phyloP scores from a whole-genome alignment of 2,329 filamentous ascomycete genomes.

The Xylariaceae sp. region DNA sequence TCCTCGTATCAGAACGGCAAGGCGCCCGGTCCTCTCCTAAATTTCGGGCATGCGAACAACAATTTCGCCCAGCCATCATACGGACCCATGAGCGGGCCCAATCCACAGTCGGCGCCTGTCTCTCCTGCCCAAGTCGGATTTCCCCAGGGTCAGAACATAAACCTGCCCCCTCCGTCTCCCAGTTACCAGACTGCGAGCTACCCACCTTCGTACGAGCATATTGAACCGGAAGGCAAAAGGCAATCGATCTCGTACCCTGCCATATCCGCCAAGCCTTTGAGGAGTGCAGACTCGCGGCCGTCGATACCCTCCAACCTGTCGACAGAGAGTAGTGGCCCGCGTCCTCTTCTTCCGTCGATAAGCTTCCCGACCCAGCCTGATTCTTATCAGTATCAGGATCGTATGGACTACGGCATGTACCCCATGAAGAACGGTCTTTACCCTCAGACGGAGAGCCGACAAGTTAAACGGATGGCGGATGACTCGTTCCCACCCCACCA shows the following conservation, averaged over 20 bases:
- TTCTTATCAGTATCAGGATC: conserved; percentile 18
- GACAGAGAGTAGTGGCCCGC: conserved; percentile 17
- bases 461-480: conserved; percentile 24
- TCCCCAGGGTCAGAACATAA: conserved; percentile 13
- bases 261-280: conserved; percentile 19
- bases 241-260: conserved; percentile 21
- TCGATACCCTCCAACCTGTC: conserved; percentile 24
- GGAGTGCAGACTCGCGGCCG: conserved; percentile 16
- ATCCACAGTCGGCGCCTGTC: conserved; percentile 26
- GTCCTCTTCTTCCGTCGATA: conserved; percentile 22
- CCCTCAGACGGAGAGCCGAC: conserved; percentile 18
- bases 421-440: conserved; percentile 20
- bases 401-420: conserved; percentile 17
- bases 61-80: conserved; percentile 26
- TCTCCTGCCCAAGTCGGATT: conserved; percentile 27
- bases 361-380: conserved; percentile 20
- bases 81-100: conserved; percentile 19
- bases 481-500: conserved; percentile 22
- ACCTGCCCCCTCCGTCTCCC: conserved; percentile 13
- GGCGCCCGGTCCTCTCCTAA: conserved; percentile 21
- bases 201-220: conserved; percentile 19
- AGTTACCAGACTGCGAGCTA: conserved; percentile 15
- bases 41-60: conserved; percentile 22
- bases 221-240: conserved; percentile 22
- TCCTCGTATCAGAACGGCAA: conserved; percentile 24